Conservation (phyloP, 78 protist species). For the Bodo saltans region DNA sequence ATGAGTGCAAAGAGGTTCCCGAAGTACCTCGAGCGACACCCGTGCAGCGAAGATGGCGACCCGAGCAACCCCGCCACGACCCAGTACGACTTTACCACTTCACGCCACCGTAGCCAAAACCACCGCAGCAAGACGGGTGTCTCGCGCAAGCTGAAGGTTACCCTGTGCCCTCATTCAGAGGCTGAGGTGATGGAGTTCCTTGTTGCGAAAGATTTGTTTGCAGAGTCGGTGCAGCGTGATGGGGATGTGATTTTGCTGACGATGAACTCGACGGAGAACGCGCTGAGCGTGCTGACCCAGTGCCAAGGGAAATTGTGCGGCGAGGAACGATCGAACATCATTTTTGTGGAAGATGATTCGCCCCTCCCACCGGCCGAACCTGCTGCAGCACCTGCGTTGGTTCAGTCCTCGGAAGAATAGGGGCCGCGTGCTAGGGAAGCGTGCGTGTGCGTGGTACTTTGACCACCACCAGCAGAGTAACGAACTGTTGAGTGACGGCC, state of each 20-base stretch:
- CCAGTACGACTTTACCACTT: not conserved
- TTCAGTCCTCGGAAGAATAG: too few species aligned
- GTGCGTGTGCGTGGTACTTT: too few species aligned
- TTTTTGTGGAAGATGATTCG: not conserved
- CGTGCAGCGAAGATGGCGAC: not conserved
- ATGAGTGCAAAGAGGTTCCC: not conserved
- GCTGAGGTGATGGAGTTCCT: not conserved
- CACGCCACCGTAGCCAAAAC: not conserved
- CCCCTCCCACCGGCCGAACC: too few species aligned
- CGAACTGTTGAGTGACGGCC: too few species aligned
- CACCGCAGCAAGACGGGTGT: not conserved
- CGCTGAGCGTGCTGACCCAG: not conserved
- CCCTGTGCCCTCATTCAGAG: not conserved
- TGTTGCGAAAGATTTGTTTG: not conserved
- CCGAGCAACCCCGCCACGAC: not conserved
- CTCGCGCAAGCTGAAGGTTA: not conserved
- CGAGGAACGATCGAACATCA: not conserved
- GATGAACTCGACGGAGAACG: not conserved
- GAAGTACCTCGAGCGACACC: not conserved
- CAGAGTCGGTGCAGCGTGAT: not conserved
- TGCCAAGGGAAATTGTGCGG: not conserved
- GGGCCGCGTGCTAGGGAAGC: too few species aligned
- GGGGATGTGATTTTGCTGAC: not conserved
- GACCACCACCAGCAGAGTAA: too few species aligned
- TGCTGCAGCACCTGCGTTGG: too few species aligned